Percentiles rank a stretch among this genome's conserved stretches.
These are phyloP conservation scores for Trichophyton mentagrophytes DNA, from an alignment of 2,329 filamentous ascomycete species.

Conservation along the genomic window DNA sequence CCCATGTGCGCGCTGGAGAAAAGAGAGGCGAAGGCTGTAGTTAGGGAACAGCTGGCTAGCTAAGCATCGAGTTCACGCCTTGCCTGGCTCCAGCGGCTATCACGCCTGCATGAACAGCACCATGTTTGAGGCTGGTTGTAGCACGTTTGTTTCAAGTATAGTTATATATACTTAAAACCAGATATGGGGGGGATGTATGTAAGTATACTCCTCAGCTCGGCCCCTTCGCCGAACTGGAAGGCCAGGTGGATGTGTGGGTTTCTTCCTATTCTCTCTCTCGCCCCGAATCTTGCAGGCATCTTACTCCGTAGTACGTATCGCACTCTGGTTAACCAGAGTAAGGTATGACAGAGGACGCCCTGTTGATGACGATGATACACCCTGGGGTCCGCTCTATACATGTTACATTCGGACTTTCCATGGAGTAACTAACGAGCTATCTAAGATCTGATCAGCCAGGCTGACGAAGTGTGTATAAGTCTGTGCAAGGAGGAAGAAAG, in stretches of 20 bases:
- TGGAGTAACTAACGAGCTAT: no score
- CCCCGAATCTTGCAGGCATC: not conserved
- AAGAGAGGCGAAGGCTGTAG: not conserved
- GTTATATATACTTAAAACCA: not conserved
- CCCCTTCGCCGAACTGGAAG: not conserved
- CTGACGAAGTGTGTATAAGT: not conserved
- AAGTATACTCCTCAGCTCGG: not conserved
- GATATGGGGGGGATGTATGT: not conserved
- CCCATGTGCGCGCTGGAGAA: not conserved
- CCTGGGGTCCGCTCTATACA: not conserved
- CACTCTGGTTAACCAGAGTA: not conserved
- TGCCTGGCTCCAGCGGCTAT: not conserved
- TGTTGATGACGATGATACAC: not conserved
- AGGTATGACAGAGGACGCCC: not conserved
- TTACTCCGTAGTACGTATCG: no score
- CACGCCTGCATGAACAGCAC: not conserved
- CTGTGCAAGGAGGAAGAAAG: not conserved
- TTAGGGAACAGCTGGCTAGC: no score
- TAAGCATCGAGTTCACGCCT: not conserved
- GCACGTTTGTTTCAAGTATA: not conserved
- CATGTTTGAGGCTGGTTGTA: not conserved
- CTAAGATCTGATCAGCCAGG: not conserved
- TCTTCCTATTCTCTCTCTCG: not conserved
- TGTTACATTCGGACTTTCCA: not conserved
- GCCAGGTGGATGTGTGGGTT: not conserved